Conservation (phyloP, 129 eudicot genomes). For the Centrapalus pauciflorus region DNA sequence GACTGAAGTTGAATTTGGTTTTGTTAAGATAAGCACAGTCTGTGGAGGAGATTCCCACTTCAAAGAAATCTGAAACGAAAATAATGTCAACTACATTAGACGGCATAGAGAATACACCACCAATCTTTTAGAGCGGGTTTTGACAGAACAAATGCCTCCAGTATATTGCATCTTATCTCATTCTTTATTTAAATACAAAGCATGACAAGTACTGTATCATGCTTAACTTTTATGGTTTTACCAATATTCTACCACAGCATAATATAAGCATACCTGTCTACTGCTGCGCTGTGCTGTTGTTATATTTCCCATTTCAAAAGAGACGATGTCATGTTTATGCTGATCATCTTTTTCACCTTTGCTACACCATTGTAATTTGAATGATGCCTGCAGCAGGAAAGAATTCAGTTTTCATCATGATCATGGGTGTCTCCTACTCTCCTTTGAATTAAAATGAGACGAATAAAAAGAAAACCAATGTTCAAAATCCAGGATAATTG, state of each 20-base stretch:
- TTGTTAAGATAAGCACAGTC: slow-evolving; percentile 79
- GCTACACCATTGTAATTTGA: slow-evolving; percentile 81
- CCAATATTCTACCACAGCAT: neutral
- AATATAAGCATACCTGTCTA: slow-evolving; percentile 60
- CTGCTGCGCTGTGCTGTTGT: slow-evolving; percentile 91
- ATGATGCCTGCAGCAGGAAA: slow-evolving; percentile 64
- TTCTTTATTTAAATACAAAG: neutral
- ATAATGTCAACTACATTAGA: neutral
- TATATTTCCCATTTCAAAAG: slow-evolving; percentile 92
- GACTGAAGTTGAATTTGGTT: slow-evolving; percentile 89
- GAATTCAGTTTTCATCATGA: neutral
- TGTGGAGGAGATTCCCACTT: slow-evolving; percentile 91
- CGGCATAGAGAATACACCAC: neutral
- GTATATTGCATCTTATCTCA: neutral
- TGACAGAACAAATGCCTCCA: neutral
- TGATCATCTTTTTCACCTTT: slow-evolving; percentile 84
- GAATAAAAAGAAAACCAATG: neutral
- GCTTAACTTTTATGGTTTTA: neutral
- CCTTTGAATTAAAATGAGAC: neutral
- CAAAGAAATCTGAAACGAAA: slow-evolving; percentile 69
- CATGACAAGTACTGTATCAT: neutral
- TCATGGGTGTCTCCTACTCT: neutral
- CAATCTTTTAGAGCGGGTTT: neutral
- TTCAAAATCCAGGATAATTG: neutral
- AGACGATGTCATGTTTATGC: slow-evolving; percentile 85